Base-by-base conservation (phyloP, 2,329 filamentous ascomycete genomes). In the Ophiostoma sp. region DNA sequence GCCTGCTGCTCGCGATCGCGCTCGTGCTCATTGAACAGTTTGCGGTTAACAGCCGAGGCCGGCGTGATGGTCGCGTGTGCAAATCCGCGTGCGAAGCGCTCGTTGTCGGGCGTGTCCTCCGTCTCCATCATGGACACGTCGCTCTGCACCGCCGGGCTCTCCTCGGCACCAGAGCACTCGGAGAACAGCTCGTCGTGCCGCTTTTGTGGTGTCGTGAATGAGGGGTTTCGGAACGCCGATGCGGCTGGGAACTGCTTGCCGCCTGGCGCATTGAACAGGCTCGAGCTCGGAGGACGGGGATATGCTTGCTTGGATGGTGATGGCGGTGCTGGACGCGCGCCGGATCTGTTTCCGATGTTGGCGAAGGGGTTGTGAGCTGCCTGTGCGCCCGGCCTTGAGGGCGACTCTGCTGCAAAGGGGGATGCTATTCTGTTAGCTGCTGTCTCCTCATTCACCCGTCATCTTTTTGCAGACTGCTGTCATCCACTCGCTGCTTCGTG, bases 131-230 rank as follows among this genome's bases (percentile, higher is more conserved):
- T 86, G 0, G 87, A 88, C 57, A 77, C 80, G 74, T 89, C 87
- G 44, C 73, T 74, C 64, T 85, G 87, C 75, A 80, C 79, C 35
- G 84, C 85, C 23, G 87, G 87, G 72, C 87, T 89, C 23, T 86
- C 85, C 72, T 90, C 87, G 62, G 83, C 82, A 36, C 83, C 83
- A 3, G 86, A 88, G 57, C 80, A 79, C 75, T 88, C 86, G 3
- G 86, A 87, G 67, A 85, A 78, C 2, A 81, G 76, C 44, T 85
- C 81, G 48, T 89, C 86, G 71, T 85, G 80, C 0, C 84, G 83
- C 71, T 84, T 86, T 67, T 87, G 84, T 0, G 87, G 87, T 0
- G 87, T 90, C 1, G 85, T 88, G 73, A 90, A 90, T 2, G 87
- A 84, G 0, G 87, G 85, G 73, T 89, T 89, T 31, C 87, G 84